A percentile compares a stretch with the other conserved stretches of the same genome.
Conservation (phyloP, 179 eudicot genomes). For the Camellia oleifera region DNA sequence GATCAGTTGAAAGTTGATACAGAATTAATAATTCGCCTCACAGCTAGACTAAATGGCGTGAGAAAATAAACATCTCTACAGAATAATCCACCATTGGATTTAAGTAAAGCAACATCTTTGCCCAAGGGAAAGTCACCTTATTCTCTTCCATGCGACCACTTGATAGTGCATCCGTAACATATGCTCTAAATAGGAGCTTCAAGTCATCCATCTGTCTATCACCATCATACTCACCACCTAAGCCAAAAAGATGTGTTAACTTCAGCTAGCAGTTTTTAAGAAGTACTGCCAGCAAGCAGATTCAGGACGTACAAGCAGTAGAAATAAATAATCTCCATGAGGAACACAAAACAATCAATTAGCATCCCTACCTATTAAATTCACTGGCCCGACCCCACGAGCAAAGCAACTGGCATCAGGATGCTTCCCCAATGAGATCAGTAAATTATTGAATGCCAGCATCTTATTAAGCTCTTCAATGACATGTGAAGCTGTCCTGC, state of each 20-base stretch:
- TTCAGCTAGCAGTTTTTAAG: neutral
- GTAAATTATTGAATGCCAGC: conserved; percentile 54
- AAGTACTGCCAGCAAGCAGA: neutral
- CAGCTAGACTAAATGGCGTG: neutral
- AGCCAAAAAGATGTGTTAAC: conserved; percentile 12
- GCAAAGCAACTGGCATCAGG: conserved; percentile 79
- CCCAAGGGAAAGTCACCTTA: conserved; percentile 31
- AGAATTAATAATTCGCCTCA: conserved; percentile 1
- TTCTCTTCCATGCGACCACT: conserved; percentile 76
- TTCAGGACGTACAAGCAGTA: neutral
- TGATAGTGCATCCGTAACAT: conserved; percentile 67
- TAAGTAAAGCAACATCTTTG: neutral
- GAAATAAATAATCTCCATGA: conserved; percentile 9
- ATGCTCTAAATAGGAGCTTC: conserved; percentile 86
- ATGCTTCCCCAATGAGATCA: conserved; percentile 63
- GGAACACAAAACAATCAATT: conserved; percentile 8
- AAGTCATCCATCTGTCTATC: conserved; percentile 77
- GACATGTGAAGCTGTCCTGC: conserved; percentile 57
- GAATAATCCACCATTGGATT: neutral
- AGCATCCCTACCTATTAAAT: conserved; percentile 60
- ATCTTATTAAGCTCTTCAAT: conserved; percentile 76
- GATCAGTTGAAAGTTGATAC: neutral
- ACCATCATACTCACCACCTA: conserved; percentile 84
- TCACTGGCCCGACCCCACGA: conserved; percentile 75
- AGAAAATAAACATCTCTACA: neutral